Conservation (phyloP, 441 rosid genomes). For the Euphorbia celastroides region DNA sequence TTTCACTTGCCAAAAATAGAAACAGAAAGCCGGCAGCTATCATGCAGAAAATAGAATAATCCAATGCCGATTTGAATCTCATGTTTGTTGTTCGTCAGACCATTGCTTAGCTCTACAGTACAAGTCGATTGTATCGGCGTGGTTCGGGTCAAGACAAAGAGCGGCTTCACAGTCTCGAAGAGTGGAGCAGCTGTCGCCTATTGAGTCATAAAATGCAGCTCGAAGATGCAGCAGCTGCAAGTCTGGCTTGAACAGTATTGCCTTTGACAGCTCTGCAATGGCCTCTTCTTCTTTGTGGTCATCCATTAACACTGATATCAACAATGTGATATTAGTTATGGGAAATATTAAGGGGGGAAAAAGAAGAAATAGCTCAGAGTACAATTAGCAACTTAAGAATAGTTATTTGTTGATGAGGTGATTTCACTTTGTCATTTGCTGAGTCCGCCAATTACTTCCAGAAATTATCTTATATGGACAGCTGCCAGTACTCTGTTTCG, state of each 20-base stretch:
- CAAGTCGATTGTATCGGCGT: slow-evolving; percentile 56
- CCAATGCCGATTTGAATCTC: slow-evolving; percentile 13
- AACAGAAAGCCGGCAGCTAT: slow-evolving; percentile 20
- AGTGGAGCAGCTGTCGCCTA: slow-evolving; percentile 49
- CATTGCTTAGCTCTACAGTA: slow-evolving; percentile 45
- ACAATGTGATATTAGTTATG: slow-evolving; percentile 17
- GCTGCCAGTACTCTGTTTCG: too few species aligned
- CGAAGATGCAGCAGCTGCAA: slow-evolving; percentile 87
- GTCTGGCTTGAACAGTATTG: slow-evolving; percentile 81
- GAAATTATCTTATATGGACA: too few species aligned
- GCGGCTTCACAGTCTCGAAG: slow-evolving; percentile 93
- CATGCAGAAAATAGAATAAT: slow-evolving; percentile 18
- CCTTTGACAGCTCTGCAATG: slow-evolving; percentile 70
- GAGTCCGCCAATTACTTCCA: too few species aligned
- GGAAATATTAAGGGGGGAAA: too few species aligned
- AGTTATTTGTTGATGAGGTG: too few species aligned
- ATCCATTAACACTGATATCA: slow-evolving; percentile 76
- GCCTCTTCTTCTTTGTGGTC: slow-evolving; percentile 93
- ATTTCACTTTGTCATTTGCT: too few species aligned
- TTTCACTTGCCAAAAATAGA: slow-evolving; percentile 16
- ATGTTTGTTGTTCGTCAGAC: slow-evolving; percentile 38
- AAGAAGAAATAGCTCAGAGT: too few species aligned
- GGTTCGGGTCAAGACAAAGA: slow-evolving; percentile 73
- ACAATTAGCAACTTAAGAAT: too few species aligned
- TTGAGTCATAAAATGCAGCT: slow-evolving; percentile 89